Evolutionary conservation across 2,329 filamentous ascomycete genomes (phyloP), one percentile per base, ranked within the genome.

Genomic region (Kalmusia sp.): DNA sequence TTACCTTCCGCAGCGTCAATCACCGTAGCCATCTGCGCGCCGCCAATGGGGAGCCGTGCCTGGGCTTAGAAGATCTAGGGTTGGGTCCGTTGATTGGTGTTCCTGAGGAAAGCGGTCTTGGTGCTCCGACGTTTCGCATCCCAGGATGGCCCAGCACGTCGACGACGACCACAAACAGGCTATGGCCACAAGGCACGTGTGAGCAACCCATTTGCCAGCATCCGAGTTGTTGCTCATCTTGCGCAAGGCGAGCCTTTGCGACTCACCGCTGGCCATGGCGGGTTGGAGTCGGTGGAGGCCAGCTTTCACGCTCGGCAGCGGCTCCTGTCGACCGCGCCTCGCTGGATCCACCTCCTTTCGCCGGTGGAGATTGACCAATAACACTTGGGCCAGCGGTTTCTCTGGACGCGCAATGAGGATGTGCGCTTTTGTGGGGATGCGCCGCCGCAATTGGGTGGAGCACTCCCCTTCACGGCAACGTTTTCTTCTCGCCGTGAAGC

Each of bases 401-500:
- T 51, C 56, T 54, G 57, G 59, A 59, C 62, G 59, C 67, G 67
- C 65, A 69, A 70, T 69, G 66, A 55, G 51, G 61, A 69, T 69
- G 58, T 58, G 51, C 66, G 52, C 41, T 49, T 39, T 49, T 52
- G 61, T 63, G 64, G 63, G 49, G 49, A 55, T 39, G 52, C 57
- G 56, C 60, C 64, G 61, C 61, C 55, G 52, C 40, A 22, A 41
- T 51, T 51, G 46, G 49, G 19, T 17, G 15, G 24, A 14, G 31
- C 28, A n/a, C 37, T n/a, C 22, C 4, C 15, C 17, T 25, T 28
- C n/a, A 21, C 12, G 6, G 19, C 19, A 27, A 11, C 24, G 22
- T 51, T 21, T 45, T 49, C 41, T 57, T 11, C 25, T 51, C 51
- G 46, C 51, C 47, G 40, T 41, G 30, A 38, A 25, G 6, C 31